These are phyloP conservation scores for Trichocomaceae sp. DNA, from an alignment of 2,329 filamentous ascomycete species.

Conservation along the genomic window DNA sequence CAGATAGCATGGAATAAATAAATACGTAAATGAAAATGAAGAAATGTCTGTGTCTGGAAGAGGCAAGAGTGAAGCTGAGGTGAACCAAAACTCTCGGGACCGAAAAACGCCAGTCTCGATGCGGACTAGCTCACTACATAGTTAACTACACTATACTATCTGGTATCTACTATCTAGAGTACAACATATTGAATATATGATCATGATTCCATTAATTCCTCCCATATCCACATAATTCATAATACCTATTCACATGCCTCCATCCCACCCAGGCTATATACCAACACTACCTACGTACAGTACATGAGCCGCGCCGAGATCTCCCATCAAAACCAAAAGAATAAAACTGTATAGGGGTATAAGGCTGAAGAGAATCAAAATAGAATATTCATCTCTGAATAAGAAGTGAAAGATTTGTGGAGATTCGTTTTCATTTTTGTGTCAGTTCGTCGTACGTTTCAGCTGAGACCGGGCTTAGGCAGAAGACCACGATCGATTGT, in stretches of 20 bases:
- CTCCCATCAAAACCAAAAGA: background rate
- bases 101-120: background rate
- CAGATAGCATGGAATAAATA: no score
- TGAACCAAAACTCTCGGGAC: background rate
- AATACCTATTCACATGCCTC: background rate
- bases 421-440: constrained; percentile 9
- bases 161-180: no score
- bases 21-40: no score
- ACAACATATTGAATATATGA: background rate
- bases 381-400: constrained; percentile 9
- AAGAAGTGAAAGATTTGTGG: constrained; percentile 10
- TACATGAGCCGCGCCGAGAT: background rate
- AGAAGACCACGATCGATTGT: constrained; percentile 16
- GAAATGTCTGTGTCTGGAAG: no score
- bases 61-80: no score
- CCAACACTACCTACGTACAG: no score
- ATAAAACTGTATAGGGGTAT: constrained; percentile 15
- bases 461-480: constrained; percentile 9
- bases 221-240: constrained; percentile 8
- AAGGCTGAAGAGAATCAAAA: constrained; percentile 14
- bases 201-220: background rate
- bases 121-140: background rate
- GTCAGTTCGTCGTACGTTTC: background rate
- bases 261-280: background rate
- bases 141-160: no score